phyloP scores from a whole-genome alignment of 768 basidiomycete genomes.

The Tylopilus sp. region DNA sequence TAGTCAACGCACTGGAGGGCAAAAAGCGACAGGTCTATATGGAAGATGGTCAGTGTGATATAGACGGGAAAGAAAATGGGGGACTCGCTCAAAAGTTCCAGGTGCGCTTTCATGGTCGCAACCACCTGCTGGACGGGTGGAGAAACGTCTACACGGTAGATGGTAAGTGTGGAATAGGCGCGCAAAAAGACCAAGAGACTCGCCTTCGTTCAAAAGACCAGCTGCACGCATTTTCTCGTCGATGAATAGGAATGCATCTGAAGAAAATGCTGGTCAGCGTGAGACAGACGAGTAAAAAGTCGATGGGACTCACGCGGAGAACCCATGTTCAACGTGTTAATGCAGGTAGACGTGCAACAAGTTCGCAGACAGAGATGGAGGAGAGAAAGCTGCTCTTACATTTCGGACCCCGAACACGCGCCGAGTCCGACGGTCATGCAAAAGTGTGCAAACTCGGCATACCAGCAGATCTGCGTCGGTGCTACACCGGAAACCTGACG shows the following conservation, averaged over 20 bases:
- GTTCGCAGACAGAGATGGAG: no score
- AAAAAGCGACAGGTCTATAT: neutral
- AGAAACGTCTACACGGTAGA: neutral
- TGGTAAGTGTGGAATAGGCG: neutral
- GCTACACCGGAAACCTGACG: no score
- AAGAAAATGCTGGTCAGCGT: neutral
- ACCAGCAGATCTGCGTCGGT: no score
- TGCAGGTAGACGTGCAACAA: no score
- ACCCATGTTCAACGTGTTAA: no score
- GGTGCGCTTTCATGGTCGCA: neutral
- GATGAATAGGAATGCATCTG: neutral
- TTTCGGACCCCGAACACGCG: no score
- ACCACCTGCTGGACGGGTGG: neutral
- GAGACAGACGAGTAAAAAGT: neutral
- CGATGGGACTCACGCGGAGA: neutral
- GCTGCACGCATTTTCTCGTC: neutral
- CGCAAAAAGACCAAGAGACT: neutral
- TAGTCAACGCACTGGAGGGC: neutral
- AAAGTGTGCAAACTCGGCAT: no score
- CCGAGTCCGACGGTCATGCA: no score
- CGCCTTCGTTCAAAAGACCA: neutral
- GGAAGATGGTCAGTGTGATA: neutral
- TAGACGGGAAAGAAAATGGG: neutral
- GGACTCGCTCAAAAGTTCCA: neutral
- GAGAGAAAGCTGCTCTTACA: no score